Base-by-base conservation (phyloP, 2,329 filamentous ascomycete species). In the Cytospora paraplurivora region DNA sequence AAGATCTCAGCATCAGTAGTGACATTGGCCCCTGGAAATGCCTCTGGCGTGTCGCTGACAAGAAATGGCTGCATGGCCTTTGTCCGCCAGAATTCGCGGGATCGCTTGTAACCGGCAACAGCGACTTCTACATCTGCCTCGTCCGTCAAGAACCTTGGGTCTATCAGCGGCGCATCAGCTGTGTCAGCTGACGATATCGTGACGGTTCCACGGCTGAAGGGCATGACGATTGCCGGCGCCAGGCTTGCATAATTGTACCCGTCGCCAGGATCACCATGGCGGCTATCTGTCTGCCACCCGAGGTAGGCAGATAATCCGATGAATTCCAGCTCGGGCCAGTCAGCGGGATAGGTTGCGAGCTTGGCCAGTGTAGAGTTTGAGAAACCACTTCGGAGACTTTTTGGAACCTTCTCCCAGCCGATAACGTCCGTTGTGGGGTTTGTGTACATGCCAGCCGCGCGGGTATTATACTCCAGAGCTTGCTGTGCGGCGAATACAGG, bases 111-210 rank as follows among this genome's bases (percentile, higher is more conserved):
- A 3, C 66, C 69, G 11, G 65, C 73, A 70, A 19, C 67, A 11
- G 62, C 56, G 11, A 63, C n/a, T 6, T 63, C 62, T 6, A 63
- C 37, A 8, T 63, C 62, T 15, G 62, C 62, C 15, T 56, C 27
- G 44, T 55, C 19, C 15, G 56, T 66, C 1, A 80, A 68, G 72
- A 73, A 80, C 52, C 74, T 75, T 0, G 75, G 74, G 55, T 77
- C 69, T 44, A 79, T 74, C 5, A 1, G 71, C 69, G 37, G 71
- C 68, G 15, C 65, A 64, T 19, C 44, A 59, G 52, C 57, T 10
- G 71, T 75, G 59, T 72, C 67, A 11, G 69, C 53, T 1, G 72
- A 75, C 1, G 59, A 53, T 10, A 81, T 72, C 0, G 73, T 75
- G 10, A 81, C 68, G 35, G 69, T 77, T 27, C 79, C 79, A 5